Evolutionary conservation across 2,329 filamentous ascomycete genomes (phyloP).

Genomic region (Calcarisporium arbuscula): DNA sequence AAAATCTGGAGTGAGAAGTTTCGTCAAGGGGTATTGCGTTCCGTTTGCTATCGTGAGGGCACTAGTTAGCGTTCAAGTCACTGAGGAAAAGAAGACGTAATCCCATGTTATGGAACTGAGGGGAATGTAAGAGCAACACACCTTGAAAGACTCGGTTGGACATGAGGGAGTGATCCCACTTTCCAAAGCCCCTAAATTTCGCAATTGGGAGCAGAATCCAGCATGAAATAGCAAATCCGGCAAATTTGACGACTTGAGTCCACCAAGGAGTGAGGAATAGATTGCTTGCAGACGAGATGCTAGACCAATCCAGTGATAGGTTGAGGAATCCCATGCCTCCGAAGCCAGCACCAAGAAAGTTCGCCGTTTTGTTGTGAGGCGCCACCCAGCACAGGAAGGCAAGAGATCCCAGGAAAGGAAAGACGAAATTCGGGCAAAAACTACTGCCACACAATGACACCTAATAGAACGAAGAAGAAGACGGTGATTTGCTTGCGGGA

Average conservation of each 20-base stretch:
- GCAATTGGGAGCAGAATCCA: conserved; percentile 54
- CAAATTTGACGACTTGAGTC: conserved; percentile 50
- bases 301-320: conserved; percentile 54
- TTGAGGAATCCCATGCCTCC: conserved; percentile 58
- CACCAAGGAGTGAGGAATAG: conserved; percentile 53
- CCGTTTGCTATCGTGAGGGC: conserved; percentile 18
- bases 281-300: conserved; percentile 45
- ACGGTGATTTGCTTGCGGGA: conserved; percentile 49
- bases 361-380: conserved; percentile 48
- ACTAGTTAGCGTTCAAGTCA: conserved; percentile 1
- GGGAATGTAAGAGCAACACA: conserved; percentile 6
- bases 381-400: conserved; percentile 60
- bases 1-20: conserved; percentile 25
- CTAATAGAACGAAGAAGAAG: conserved; percentile 48
- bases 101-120: background rate
- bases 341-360: conserved; percentile 55
- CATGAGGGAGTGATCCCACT: conserved; percentile 49
- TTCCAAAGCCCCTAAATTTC: conserved; percentile 49
- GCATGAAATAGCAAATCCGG: conserved; percentile 47
- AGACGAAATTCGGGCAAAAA: conserved; percentile 56
- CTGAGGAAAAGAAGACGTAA: background rate
- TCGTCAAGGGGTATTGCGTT: conserved; percentile 25
- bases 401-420: conserved; percentile 52
- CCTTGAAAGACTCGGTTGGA: conserved; percentile 46
- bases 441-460: conserved; percentile 53